Conservation (phyloP, 495 filamentous ascomycete species). For the Amniculicola lignicola region DNA sequence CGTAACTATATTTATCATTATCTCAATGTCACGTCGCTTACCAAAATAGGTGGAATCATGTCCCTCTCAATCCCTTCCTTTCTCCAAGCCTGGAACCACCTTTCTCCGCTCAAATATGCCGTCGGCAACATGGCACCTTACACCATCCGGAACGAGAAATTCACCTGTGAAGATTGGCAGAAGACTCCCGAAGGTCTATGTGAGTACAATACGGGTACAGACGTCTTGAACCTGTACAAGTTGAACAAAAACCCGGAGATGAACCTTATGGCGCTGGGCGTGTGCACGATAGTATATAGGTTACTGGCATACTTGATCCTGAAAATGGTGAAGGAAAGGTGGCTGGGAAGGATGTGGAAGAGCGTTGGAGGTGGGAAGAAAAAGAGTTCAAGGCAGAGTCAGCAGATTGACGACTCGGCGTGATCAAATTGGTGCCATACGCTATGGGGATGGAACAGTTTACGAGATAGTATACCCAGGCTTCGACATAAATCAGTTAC, state of each 20-base stretch:
- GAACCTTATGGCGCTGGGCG: conserved; percentile 59
- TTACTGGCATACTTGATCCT: conserved; percentile 61
- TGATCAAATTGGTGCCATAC: too few species aligned
- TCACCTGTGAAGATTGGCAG: conserved; percentile 58
- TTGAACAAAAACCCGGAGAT: conserved; percentile 54
- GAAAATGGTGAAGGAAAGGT: conserved; percentile 46
- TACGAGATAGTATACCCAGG: too few species aligned
- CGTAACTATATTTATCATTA: background rate
- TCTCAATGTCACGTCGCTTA: background rate
- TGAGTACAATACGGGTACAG: conserved; percentile 57
- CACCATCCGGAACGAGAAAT: conserved; percentile 53
- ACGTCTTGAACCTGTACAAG: conserved; percentile 63
- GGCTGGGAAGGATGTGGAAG: conserved; percentile 35
- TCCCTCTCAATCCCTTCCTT: conserved; percentile 62
- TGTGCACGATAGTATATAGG: conserved; percentile 61
- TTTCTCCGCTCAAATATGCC: conserved; percentile 66
- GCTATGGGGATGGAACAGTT: too few species aligned
- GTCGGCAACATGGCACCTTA: conserved; percentile 62
- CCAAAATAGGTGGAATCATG: conserved; percentile 55
- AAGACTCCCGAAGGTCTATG: conserved; percentile 56
- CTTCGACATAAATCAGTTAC: too few species aligned
- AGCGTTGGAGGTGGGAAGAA: conserved; percentile 12
- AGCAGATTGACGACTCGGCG: too few species aligned
- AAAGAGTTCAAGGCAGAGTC: too few species aligned
- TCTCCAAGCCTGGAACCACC: conserved; percentile 64